A percentile compares a stretch with the other conserved stretches of the same genome.
phyloP scores from a whole-genome alignment of 768 basidiomycete species.

The Mycena maculata region DNA sequence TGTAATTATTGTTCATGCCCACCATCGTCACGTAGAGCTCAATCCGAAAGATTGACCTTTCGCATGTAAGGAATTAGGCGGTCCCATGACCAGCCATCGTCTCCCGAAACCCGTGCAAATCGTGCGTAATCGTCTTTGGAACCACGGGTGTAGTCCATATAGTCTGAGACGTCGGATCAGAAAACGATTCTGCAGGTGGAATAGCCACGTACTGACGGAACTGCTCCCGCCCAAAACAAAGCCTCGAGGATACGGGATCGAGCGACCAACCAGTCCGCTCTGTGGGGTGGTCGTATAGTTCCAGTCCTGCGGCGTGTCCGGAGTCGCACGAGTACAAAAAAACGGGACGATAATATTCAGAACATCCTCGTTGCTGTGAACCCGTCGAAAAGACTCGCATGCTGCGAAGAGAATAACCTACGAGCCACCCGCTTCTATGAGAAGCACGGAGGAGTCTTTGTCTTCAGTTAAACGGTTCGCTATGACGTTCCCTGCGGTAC shows the following conservation, averaged over 20 bases:
- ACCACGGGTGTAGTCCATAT: slow-evolving; percentile 42
- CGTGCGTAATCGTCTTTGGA: slow-evolving; percentile 41
- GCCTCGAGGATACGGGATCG: slow-evolving; percentile 42
- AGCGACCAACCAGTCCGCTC: slow-evolving; percentile 35
- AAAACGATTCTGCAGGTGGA: too few species aligned
- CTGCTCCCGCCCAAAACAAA: too few species aligned
- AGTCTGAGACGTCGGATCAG: too few species aligned
- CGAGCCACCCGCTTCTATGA: slow-evolving; percentile 48
- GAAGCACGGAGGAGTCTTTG: slow-evolving; percentile 40
- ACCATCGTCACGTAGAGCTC: not conserved
- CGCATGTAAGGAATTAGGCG: slow-evolving; percentile 37
- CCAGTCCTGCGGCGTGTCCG: slow-evolving; percentile 39
- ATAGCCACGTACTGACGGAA: not conserved
- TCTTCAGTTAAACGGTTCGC: slow-evolving; percentile 50
- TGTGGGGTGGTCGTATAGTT: slow-evolving; percentile 46
- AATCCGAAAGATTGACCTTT: slow-evolving; percentile 31
- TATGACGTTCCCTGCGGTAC: slow-evolving; percentile 48
- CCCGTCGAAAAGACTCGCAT: not conserved
- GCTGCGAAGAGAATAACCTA: slow-evolving; percentile 16
- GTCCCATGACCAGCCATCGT: slow-evolving; percentile 46
- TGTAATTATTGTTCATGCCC: not conserved
- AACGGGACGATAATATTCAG: slow-evolving; percentile 20
- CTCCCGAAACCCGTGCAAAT: slow-evolving; percentile 39
- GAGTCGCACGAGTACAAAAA: slow-evolving; percentile 7
- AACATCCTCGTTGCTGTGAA: slow-evolving; percentile 1